phyloP scores from a whole-genome alignment of 1,284 basidiomycete species.

The Ceratobasidium sp. region DNA sequence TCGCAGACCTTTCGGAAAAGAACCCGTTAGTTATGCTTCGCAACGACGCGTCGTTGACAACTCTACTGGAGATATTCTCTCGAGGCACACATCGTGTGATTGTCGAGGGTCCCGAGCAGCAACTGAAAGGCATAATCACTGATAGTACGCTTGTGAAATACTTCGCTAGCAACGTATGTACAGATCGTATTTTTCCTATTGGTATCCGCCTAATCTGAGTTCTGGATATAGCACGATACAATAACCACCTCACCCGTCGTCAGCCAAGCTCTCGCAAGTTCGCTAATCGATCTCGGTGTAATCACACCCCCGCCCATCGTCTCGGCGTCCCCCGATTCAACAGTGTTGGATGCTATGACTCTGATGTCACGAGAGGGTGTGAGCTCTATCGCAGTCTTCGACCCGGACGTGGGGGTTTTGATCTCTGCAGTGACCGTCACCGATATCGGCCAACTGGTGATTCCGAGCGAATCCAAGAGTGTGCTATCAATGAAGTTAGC shows the following conservation, averaged over 20 bases:
- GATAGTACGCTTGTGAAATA: slow-evolving; percentile 48
- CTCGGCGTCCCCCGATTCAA: slow-evolving; percentile 47
- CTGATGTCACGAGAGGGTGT: slow-evolving; percentile 50
- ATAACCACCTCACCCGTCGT: slow-evolving; percentile 35
- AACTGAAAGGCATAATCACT: slow-evolving; percentile 47
- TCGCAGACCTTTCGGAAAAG: slow-evolving; percentile 82
- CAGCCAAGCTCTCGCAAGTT: slow-evolving; percentile 36
- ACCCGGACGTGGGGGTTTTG: slow-evolving; percentile 47
- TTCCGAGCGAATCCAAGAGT: slow-evolving; percentile 48
- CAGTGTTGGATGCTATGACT: slow-evolving; percentile 50
- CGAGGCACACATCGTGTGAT: slow-evolving; percentile 73
- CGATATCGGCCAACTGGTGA: slow-evolving; percentile 48
- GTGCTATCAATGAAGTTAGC: slow-evolving; percentile 45
- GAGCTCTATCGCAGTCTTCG: slow-evolving; percentile 49
- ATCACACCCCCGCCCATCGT: slow-evolving; percentile 47
- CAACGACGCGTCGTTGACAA: slow-evolving; percentile 71
- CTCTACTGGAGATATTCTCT: slow-evolving; percentile 74
- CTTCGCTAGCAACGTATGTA: slow-evolving; percentile 39
- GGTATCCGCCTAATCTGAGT: neutral
- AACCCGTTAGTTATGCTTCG: slow-evolving; percentile 76
- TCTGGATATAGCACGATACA: slow-evolving; percentile 34
- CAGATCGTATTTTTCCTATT: neutral
- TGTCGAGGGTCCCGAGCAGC: slow-evolving; percentile 44
- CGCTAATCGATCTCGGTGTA: slow-evolving; percentile 41
- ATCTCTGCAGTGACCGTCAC: slow-evolving; percentile 49